A percentile compares a stretch with the other conserved stretches of the same genome.
These are phyloP conservation scores for Holtermanniella nyarrowii DNA, from an alignment of 768 basidiomycete genomes.

Conservation along the genomic window DNA sequence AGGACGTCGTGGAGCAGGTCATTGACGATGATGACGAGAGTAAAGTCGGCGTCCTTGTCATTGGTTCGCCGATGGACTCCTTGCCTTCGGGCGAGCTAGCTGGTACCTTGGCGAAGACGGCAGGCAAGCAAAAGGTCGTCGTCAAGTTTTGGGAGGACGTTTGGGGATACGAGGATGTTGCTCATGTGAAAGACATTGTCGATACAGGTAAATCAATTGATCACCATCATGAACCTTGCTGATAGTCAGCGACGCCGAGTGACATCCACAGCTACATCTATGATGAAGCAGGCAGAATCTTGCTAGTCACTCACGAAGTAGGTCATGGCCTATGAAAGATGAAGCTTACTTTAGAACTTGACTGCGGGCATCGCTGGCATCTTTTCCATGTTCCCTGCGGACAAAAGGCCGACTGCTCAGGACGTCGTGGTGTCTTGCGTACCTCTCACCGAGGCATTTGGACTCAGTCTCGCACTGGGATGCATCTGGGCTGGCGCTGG, in stretches of 20 bases:
- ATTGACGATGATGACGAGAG: slow-evolving; percentile 51
- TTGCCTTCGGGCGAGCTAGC: slow-evolving; percentile 9
- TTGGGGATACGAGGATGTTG: slow-evolving; percentile 53
- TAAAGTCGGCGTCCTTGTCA: slow-evolving; percentile 61
- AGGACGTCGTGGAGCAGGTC: slow-evolving; percentile 52
- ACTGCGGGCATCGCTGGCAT: slow-evolving; percentile 80
- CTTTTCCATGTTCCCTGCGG: slow-evolving; percentile 63
- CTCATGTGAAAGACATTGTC: slow-evolving; percentile 42
- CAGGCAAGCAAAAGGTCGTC: slow-evolving; percentile 41
- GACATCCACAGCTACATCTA: slow-evolving; percentile 44
- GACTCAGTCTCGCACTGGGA: slow-evolving; percentile 68
- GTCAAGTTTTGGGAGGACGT: slow-evolving; percentile 57
- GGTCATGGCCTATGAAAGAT: slow-evolving; percentile 2
- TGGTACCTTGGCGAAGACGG: slow-evolving; percentile 48
- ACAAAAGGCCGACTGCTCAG: slow-evolving; percentile 50
- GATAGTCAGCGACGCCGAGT: not conserved
- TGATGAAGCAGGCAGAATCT: slow-evolving; percentile 35
- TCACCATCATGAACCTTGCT: not conserved
- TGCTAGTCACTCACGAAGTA: slow-evolving; percentile 55
- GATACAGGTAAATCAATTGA: slow-evolving; percentile 6
- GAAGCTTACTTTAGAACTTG: slow-evolving; percentile 48
- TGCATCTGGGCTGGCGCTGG: slow-evolving; percentile 45
- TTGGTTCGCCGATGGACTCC: slow-evolving; percentile 49
- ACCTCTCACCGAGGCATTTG: slow-evolving; percentile 63
- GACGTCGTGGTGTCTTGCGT: slow-evolving; percentile 72